Evolutionary conservation across 345 rosid genomes (phyloP).

Genomic region (Turritis glabra): DNA sequence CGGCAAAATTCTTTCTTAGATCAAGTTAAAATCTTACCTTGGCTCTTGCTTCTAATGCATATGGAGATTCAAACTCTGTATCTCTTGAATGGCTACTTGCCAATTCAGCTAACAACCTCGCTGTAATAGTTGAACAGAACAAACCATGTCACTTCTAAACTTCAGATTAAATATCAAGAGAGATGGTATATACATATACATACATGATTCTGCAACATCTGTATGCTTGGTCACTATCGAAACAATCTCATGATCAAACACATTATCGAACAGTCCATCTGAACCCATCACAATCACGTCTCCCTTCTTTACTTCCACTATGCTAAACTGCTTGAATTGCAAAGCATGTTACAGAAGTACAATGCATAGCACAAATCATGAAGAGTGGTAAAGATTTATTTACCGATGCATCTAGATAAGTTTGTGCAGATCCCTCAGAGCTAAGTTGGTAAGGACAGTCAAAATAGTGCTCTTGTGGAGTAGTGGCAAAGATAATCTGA

Average conservation of each 20-base stretch:
- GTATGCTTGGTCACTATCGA: conserved; percentile 44
- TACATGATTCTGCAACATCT: conserved; percentile 56
- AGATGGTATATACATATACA: neutral
- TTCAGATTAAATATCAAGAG: conserved; percentile 10
- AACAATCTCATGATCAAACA: conserved; percentile 76
- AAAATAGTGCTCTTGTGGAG: conserved; percentile 86
- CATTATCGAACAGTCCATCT: conserved; percentile 88
- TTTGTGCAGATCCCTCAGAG: conserved; percentile 74
- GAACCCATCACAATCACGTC: conserved; percentile 82
- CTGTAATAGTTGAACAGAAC: conserved; percentile 45
- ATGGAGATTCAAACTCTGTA: conserved; percentile 77
- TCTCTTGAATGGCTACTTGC: conserved; percentile 69
- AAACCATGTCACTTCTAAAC: conserved; percentile 11
- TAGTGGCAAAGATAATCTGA: conserved; percentile 58
- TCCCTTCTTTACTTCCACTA: conserved; percentile 59
- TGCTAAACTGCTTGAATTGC: conserved; percentile 55
- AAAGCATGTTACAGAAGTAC: neutral
- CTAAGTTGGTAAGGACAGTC: conserved; percentile 91
- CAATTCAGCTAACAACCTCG: conserved; percentile 77
- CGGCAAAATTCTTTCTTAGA: neutral
- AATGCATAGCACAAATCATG: neutral
- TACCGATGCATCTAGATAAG: conserved; percentile 88
- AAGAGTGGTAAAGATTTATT: neutral
- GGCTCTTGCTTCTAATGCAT: conserved; percentile 74
- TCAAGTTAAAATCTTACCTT: conserved; percentile 45